These are phyloP conservation scores for Penicillium salamii DNA, from an alignment of 495 filamentous ascomycete genomes.

Conservation along the genomic window DNA sequence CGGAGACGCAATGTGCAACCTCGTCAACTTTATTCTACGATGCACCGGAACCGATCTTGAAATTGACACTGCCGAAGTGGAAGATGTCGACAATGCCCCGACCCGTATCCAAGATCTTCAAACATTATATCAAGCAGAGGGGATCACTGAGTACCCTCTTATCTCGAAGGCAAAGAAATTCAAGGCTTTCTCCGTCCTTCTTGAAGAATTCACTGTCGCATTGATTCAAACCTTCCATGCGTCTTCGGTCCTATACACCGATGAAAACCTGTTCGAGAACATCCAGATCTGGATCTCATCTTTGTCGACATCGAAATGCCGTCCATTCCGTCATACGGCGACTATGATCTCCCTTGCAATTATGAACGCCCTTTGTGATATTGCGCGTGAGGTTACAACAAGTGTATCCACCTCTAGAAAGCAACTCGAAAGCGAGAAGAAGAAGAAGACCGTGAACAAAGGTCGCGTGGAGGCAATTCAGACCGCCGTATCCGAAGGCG, in stretches of 20 bases:
- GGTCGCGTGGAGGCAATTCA: slow-evolving; percentile 66
- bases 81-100: slow-evolving; percentile 77
- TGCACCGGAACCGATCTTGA: slow-evolving; percentile 75
- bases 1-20: slow-evolving; percentile 65
- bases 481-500: slow-evolving; percentile 61
- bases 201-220: slow-evolving; percentile 75
- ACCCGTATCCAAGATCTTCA: slow-evolving; percentile 72
- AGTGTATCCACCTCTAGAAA: slow-evolving; percentile 71
- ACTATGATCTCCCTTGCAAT: slow-evolving; percentile 77
- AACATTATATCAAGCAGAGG: slow-evolving; percentile 73
- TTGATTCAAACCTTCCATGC: slow-evolving; percentile 73
- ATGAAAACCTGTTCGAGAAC: slow-evolving; percentile 75
- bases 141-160: slow-evolving; percentile 88
- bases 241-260: slow-evolving; percentile 70
- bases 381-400: slow-evolving; percentile 61
- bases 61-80: slow-evolving; percentile 73
- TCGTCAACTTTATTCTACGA: slow-evolving; percentile 86
- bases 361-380: slow-evolving; percentile 62
- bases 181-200: slow-evolving; percentile 66
- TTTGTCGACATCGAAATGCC: slow-evolving; percentile 77
- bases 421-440: slow-evolving; percentile 77
- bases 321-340: slow-evolving; percentile 90
- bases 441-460: slow-evolving; percentile 75
- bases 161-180: slow-evolving; percentile 72
- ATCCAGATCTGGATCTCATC: slow-evolving; percentile 79